Conservation (phyloP, 2,329 filamentous ascomycete genomes). For the Chrysoporthe cubensis region DNA sequence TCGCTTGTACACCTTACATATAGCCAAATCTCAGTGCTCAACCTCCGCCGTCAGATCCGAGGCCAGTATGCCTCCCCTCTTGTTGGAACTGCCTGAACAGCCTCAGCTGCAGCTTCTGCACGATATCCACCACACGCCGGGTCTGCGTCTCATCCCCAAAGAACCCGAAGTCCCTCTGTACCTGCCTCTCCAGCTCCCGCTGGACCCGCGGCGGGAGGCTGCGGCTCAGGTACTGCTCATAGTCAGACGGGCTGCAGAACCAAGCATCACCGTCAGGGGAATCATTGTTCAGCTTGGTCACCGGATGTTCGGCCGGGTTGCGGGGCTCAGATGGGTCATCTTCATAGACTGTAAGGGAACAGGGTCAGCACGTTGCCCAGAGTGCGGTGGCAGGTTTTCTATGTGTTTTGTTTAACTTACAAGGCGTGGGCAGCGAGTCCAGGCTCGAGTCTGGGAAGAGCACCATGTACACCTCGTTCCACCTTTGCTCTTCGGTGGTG, state of each 20-base stretch:
- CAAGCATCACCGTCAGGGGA: slow-evolving; percentile 5
- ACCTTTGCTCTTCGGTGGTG: slow-evolving; percentile 29
- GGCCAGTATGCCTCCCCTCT: slow-evolving; percentile 5
- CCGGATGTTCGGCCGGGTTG: not conserved
- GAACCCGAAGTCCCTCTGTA: slow-evolving; percentile 28
- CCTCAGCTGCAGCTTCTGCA: slow-evolving; percentile 27
- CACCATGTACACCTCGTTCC: slow-evolving; percentile 28
- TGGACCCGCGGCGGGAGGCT: slow-evolving; percentile 27
- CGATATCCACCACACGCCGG: slow-evolving; percentile 26
- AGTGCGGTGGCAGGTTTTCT: not conserved
- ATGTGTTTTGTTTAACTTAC: slow-evolving; percentile 14
- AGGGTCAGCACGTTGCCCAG: not conserved
- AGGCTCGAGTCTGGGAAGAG: slow-evolving; percentile 21
- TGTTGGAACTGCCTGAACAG: slow-evolving; percentile 26
- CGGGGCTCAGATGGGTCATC: slow-evolving; percentile 15
- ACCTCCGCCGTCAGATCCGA: not conserved
- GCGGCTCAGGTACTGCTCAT: slow-evolving; percentile 26
- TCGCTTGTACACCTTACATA: not conserved
- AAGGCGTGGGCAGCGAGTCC: slow-evolving; percentile 25
- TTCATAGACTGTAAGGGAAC: slow-evolving; percentile 21
- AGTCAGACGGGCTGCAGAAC: slow-evolving; percentile 28
- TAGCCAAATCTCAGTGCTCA: not conserved
- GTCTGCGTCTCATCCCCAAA: slow-evolving; percentile 28
- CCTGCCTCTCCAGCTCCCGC: slow-evolving; percentile 28
- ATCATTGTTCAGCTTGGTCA: not conserved